These are phyloP conservation scores for Zymoseptoria ardabiliae DNA, from an alignment of 2,329 filamentous ascomycete genomes.

Conservation along the genomic window DNA sequence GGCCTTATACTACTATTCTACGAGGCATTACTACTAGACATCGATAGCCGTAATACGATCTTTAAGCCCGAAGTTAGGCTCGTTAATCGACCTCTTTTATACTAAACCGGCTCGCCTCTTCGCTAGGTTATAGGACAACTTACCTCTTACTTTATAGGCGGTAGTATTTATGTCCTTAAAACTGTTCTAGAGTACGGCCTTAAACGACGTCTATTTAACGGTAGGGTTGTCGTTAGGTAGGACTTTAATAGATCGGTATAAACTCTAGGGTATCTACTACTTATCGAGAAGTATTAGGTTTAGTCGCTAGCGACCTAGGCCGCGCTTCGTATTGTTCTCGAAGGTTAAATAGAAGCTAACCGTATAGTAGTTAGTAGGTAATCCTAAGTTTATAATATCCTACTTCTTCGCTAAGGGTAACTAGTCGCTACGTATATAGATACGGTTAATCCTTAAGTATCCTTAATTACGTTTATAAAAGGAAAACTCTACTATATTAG, in stretches of 20 bases:
- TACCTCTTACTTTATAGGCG: neutral
- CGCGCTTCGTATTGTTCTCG: neutral
- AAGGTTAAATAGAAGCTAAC: neutral
- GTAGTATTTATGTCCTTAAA: neutral
- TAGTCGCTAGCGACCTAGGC: neutral
- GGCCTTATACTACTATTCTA: neutral
- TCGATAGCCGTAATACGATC: neutral
- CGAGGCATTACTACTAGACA: neutral
- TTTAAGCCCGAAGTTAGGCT: neutral
- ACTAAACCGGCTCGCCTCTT: neutral
- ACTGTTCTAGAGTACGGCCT: neutral
- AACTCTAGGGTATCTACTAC: no score
- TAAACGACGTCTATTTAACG: neutral
- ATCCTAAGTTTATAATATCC: neutral
- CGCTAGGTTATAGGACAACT: neutral
- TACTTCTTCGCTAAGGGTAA: neutral
- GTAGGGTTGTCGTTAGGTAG: neutral
- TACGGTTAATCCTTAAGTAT: neutral
- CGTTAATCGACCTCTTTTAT: neutral
- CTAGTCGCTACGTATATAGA: no score
- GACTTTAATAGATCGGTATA: no score
- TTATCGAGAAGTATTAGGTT: neutral
- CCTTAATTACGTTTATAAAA: neutral
- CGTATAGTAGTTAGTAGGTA: neutral
- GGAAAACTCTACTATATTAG: neutral